Base-by-base conservation (phyloP, 1,284 basidiomycete genomes). In the Leccinum cinnamomeum region DNA sequence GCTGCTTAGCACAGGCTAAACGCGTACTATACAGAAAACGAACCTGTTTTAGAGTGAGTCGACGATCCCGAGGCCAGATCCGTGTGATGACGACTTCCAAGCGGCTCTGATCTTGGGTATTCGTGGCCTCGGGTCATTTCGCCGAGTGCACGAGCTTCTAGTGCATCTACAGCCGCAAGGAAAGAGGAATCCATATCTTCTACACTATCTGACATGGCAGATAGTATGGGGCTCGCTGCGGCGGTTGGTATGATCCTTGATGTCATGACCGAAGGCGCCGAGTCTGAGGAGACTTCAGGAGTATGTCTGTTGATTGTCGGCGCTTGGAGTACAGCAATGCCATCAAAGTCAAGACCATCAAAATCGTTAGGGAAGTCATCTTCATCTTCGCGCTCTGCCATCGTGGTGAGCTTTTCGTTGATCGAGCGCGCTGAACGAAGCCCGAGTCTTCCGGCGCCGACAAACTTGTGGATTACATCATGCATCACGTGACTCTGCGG, bases 291-390 rank as follows among this genome's bases (percentile, higher is more conserved):
- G 16, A 56, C 20, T 50, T 59, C 57, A 53, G 56, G 44, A 61
- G 39, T n/a, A 41, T 37, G n/a, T 35, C 33, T 35, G 33, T 2
- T 53, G 51, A 51, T 11, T 10, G 60, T 20, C 7, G 59, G 81
- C 73, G 55, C 79, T 59, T 75, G 72, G 30, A 82, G 66, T 54
- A 70, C 76, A 2, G 79, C 73, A n/a, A 75, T 59, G 14, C 55
- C 62, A 33, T 72, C 72, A 48, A 77, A 72, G 65, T 76, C 71
- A 18, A 77, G 35, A 3, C 66, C 76, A 30, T 77, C 78, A 56
- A 83, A 79, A 20, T 82, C 79, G 62, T 83, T 83, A 1, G 77
- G 77, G 57, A 76, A 78, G 20, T 72, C 72, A 59, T 81, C 79
- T 7, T 76, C 72, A 1, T 70, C 75, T 30, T 67, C 68, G 8